Base-by-base conservation (phyloP, 208 protist species). In the Crithidia mellificae region DNA sequence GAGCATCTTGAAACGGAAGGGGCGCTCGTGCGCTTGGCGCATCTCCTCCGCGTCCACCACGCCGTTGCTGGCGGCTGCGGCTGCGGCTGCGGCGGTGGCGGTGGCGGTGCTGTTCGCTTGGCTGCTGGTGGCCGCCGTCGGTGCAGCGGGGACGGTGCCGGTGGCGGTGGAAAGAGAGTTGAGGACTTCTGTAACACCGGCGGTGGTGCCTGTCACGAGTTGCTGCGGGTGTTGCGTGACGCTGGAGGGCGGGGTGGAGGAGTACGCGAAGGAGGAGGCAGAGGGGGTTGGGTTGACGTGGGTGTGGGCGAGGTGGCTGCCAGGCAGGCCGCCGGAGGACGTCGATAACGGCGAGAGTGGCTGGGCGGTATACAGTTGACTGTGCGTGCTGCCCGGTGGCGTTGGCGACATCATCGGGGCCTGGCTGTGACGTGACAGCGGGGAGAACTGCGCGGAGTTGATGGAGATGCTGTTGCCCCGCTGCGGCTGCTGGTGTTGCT, bases 1-100 rank as follows among this genome's bases (percentile, higher is more conserved):
- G 2, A 74, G 68, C 41, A 67, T 68, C 39, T 68, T 68, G 43
- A 74, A 74, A 53, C 68, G 68, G 25, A 68, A 74, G 29, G 68
- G 68, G 0, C 68, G 68, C 51, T 74, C 68, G 30, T 68, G 17
- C 6, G 58, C 68, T 41, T 55, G 68, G 2, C 52, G 68, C 32
- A 56, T 32, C 32, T 72, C 67, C 36, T 67, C 68, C n/a, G 22
- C 27, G 43, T 63, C 59, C 9, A 67, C 57, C 6, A 56, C n/a
- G 25, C 29, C 39, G 27, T 27, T 24, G 38, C n/a, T n/a, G 17
- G 27, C 49, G 19, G 25, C n/a, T 0, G 61, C 12, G 1, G 22
- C 55, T 5, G 27, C 39, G 2, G 36, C 46, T 15, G 57, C 55
- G 2, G 55, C 55, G 11, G 55, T 19, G 38, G 38, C n/a, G 38